A percentile compares a stretch with the other conserved stretches of the same genome.
phyloP scores from a whole-genome alignment of 164 flowering plant genomes.

The Annona cherimola region DNA sequence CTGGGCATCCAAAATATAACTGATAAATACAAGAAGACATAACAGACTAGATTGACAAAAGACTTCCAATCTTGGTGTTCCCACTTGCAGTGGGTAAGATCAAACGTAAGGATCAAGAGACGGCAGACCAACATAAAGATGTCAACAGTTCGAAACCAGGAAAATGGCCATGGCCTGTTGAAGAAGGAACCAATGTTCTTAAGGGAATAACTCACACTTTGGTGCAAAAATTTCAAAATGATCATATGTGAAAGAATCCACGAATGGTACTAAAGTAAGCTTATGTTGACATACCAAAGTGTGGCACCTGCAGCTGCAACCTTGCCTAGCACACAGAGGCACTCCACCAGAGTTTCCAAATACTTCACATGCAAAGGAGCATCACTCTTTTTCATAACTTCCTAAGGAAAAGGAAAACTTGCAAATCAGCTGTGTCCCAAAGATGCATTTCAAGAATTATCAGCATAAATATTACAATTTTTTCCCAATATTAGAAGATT shows the following conservation, averaged over 20 bases:
- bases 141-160: too few species aligned
- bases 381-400: slow-evolving; percentile 80
- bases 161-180: too few species aligned
- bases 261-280: neutral
- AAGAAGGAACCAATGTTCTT: too few species aligned
- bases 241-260: neutral
- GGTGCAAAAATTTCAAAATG: too few species aligned
- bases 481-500: slow-evolving; percentile 3
- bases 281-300: slow-evolving; percentile 55
- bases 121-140: too few species aligned
- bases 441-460: neutral
- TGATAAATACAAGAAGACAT: too few species aligned
- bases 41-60: too few species aligned
- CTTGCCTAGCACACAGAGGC: slow-evolving; percentile 92
- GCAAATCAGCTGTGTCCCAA: neutral
- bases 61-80: too few species aligned
- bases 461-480: neutral
- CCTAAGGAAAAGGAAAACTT: slow-evolving; percentile 38
- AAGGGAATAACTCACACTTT: too few species aligned
- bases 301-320: slow-evolving; percentile 99
- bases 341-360: slow-evolving; percentile 91
- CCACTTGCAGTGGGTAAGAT: too few species aligned
- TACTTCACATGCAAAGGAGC: slow-evolving; percentile 90
- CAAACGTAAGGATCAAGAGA: too few species aligned
- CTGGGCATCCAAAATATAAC: too few species aligned